Percentiles rank a stretch among this genome's conserved stretches.
Evolutionary conservation across 192 early-diverging fungal genomes (phyloP).

Genomic region (Coemansia nantahalensis): DNA sequence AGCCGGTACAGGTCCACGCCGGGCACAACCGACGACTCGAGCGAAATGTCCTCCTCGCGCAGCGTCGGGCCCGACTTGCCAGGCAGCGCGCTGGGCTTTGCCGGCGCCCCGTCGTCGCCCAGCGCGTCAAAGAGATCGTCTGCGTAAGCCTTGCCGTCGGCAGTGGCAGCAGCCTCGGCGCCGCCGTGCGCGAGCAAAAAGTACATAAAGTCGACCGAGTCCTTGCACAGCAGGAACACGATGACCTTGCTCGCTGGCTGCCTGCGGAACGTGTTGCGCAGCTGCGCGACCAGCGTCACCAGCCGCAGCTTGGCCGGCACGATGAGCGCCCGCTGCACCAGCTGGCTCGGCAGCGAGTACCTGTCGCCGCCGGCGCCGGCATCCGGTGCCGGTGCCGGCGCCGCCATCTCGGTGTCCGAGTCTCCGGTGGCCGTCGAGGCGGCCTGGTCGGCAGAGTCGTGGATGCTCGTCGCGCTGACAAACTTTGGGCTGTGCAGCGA

Average conservation of each 20-base stretch:
- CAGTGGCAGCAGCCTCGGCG: constrained; percentile 27
- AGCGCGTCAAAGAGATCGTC: constrained; percentile 49
- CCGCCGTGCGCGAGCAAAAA: constrained; percentile 69
- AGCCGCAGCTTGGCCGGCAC: constrained; percentile 91
- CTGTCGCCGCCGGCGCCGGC: constrained; percentile 24
- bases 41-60: constrained; percentile 41
- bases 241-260: constrained; percentile 59
- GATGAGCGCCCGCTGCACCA: constrained; percentile 82
- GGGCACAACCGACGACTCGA: constrained; percentile 60
- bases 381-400: constrained; percentile 24
- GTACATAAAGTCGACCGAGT: constrained; percentile 94
- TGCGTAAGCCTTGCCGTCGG: constrained; percentile 50
- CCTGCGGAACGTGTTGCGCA: constrained; percentile 57
- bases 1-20: constrained; percentile 75
- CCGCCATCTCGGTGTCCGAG: constrained; percentile 15
- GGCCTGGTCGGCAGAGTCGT: constrained; percentile 34
- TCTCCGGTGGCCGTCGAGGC: constrained; percentile 20
- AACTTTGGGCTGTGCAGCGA: constrained; percentile 76
- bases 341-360: constrained; percentile 79
- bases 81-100: constrained; percentile 22
- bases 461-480: constrained; percentile 61
- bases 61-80: constrained; percentile 18
- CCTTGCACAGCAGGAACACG: constrained; percentile 91
- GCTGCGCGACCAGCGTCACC: constrained; percentile 74
- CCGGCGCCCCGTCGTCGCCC: constrained; percentile 11